Conservation (phyloP, 2,329 filamentous ascomycete species). For the Rhinocladiella mackenziei region DNA sequence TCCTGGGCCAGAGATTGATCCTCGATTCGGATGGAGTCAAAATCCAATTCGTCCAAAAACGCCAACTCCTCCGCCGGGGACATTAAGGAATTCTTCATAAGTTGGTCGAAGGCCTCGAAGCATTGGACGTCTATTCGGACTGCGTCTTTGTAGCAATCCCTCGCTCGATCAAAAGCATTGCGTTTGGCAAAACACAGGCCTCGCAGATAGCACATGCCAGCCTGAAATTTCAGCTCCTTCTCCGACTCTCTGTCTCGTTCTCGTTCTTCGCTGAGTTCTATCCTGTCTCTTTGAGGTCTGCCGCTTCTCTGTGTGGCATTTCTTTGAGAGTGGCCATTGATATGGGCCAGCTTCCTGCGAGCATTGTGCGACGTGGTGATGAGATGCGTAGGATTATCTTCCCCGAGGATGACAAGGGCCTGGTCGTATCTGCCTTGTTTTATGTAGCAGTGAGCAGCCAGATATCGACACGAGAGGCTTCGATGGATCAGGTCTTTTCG, state of each 20-base stretch:
- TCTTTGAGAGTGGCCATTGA: slow-evolving; percentile 49
- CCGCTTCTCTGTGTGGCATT: slow-evolving; percentile 49
- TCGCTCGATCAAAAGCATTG: slow-evolving; percentile 93
- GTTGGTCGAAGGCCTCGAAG: slow-evolving; percentile 95
- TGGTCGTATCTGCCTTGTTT: slow-evolving; percentile 89
- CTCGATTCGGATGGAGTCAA: slow-evolving; percentile 71
- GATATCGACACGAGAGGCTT: slow-evolving; percentile 84
- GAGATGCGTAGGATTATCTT: slow-evolving; percentile 88
- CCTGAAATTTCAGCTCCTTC: slow-evolving; percentile 79
- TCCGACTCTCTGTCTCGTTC: slow-evolving; percentile 65
- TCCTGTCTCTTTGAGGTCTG: slow-evolving; percentile 49
- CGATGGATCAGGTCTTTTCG: slow-evolving; percentile 76
- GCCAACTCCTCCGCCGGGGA: slow-evolving; percentile 83
- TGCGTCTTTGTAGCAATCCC: slow-evolving; percentile 97
- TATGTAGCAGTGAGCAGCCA: slow-evolving; percentile 89
- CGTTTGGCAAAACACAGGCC: slow-evolving; percentile 95
- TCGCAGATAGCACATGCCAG: slow-evolving; percentile 92
- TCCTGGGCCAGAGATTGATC: slow-evolving; percentile 71
- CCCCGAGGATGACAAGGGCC: slow-evolving; percentile 78
- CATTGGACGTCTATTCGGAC: slow-evolving; percentile 96
- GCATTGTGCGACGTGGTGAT: slow-evolving; percentile 63
- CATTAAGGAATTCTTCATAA: slow-evolving; percentile 95
- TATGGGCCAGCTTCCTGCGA: slow-evolving; percentile 67
- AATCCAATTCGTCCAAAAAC: slow-evolving; percentile 83
- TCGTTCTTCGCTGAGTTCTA: slow-evolving; percentile 53